A percentile compares a stretch with the other conserved stretches of the same genome.
These are phyloP conservation scores for Diaporthe amygdali DNA, from an alignment of 2,329 filamentous ascomycete genomes.

Conservation along the genomic window DNA sequence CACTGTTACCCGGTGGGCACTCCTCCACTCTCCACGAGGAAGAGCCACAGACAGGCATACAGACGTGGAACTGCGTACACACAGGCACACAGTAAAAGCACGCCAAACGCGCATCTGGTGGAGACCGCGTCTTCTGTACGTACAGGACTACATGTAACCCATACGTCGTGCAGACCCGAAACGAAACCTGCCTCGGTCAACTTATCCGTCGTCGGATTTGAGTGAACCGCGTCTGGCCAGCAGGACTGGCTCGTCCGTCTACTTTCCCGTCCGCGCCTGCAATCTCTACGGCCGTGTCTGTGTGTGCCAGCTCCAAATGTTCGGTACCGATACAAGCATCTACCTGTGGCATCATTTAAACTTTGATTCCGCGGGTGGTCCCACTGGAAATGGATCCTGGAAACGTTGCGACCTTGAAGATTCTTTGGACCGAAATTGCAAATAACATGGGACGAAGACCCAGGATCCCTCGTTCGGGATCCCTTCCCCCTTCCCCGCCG, in stretches of 20 bases:
- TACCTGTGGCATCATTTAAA: constrained; percentile 17
- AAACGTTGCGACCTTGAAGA: constrained; percentile 15
- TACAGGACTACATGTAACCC: background rate
- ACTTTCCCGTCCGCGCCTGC: background rate
- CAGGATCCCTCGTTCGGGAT: background rate
- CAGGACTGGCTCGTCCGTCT: background rate
- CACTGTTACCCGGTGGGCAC: background rate
- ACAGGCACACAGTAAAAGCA: background rate
- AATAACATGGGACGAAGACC: constrained; percentile 6
- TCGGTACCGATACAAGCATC: constrained; percentile 9
- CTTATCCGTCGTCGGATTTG: background rate
- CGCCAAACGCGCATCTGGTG: background rate
- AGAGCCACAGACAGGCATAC: background rate
- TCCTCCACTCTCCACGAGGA: constrained; percentile 5
- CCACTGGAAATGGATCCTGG: constrained; percentile 15
- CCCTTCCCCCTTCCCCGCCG: background rate
- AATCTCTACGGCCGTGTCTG: constrained; percentile 1
- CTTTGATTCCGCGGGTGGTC: constrained; percentile 4
- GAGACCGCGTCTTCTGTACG: too few species aligned
- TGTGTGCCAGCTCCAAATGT: constrained; percentile 1
- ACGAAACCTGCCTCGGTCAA: background rate
- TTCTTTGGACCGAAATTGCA: constrained; percentile 18
- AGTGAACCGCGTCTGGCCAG: background rate
- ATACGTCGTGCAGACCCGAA: background rate
- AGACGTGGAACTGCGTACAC: too few species aligned